These are phyloP conservation scores for Boletellus emodensis DNA, from an alignment of 768 basidiomycete genomes.

Conservation along the genomic window DNA sequence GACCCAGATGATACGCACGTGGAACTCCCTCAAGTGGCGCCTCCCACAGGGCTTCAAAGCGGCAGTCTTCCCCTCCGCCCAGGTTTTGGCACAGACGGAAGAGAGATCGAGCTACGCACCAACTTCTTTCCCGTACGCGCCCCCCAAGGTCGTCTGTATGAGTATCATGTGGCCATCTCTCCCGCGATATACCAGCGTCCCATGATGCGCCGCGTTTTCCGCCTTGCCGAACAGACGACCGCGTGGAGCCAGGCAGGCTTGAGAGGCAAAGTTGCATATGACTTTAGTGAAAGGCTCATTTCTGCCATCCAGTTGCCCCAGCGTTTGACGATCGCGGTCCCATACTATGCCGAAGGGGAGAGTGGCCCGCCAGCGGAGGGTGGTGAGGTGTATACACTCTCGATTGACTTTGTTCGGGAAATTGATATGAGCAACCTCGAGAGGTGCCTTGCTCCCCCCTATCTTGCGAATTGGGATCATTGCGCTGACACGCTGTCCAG, in stretches of 20 bases:
- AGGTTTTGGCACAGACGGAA: constrained; percentile 33
- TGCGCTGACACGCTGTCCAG: background rate
- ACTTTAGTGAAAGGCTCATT: constrained; percentile 37
- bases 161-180: constrained; percentile 37
- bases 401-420: background rate
- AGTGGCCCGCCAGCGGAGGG: background rate
- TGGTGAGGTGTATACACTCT: background rate
- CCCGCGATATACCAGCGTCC: constrained; percentile 29
- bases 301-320: constrained; percentile 22
- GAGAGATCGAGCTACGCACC: constrained; percentile 39
- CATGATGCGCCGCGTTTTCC: constrained; percentile 37
- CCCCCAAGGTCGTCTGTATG: constrained; percentile 38
- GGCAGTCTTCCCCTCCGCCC: background rate
- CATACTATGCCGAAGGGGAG: background rate
- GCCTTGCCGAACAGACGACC: constrained; percentile 37
- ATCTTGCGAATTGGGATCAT: background rate
- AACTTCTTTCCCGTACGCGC: constrained; percentile 45
- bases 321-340: background rate
- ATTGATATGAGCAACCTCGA: background rate
- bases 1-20: background rate
- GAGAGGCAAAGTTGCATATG: constrained; percentile 38
- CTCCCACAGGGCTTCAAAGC: no score
- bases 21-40: background rate
- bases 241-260: constrained; percentile 38
- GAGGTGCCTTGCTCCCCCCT: background rate